A percentile compares a stretch with the other conserved stretches of the same genome.
phyloP scores from a whole-genome alignment of 2,329 filamentous ascomycete species.

The Pyrenochaeta sp. region DNA sequence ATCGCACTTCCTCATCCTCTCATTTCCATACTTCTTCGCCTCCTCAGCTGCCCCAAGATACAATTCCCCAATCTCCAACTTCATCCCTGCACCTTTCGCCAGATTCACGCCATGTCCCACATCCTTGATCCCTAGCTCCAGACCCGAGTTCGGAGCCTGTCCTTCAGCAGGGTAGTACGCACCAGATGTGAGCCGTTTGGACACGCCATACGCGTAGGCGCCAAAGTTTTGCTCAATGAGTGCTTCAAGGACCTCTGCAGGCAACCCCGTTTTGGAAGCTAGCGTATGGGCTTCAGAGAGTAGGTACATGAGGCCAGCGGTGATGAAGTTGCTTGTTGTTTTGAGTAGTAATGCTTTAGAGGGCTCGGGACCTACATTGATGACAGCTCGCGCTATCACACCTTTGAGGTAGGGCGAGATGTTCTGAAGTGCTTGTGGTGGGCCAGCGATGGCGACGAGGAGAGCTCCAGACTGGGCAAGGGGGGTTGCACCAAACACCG shows the following conservation, averaged over 20 bases:
- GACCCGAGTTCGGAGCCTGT: constrained; percentile 56
- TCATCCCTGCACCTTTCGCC: constrained; percentile 52
- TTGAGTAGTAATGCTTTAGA: constrained; percentile 58
- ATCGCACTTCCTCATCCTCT: constrained; percentile 53
- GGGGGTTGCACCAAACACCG: constrained; percentile 62
- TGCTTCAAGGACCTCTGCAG: constrained; percentile 52
- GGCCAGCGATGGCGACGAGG: constrained; percentile 58
- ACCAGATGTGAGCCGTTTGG: constrained; percentile 35
- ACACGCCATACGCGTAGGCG: constrained; percentile 33
- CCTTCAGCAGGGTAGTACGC: constrained; percentile 35
- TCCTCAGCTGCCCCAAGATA: constrained; percentile 55
- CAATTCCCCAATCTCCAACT: constrained; percentile 54
- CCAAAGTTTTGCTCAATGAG: constrained; percentile 51
- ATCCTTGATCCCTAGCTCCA: constrained; percentile 63
- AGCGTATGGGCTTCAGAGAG: constrained; percentile 61
- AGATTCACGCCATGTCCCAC: constrained; percentile 59
- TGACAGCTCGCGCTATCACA: constrained; percentile 52
- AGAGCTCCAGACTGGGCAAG: constrained; percentile 58
- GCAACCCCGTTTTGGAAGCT: constrained; percentile 57
- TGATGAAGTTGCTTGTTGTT: constrained; percentile 60
- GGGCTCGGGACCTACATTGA: constrained; percentile 56
- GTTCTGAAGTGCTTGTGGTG: constrained; percentile 42
- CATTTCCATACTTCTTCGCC: constrained; percentile 52
- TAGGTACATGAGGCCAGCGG: constrained; percentile 59
- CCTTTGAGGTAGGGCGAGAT: constrained; percentile 54